Base-by-base conservation (phyloP, 169 alveolate genomes). In the Cryptosporidium bovis region DNA sequence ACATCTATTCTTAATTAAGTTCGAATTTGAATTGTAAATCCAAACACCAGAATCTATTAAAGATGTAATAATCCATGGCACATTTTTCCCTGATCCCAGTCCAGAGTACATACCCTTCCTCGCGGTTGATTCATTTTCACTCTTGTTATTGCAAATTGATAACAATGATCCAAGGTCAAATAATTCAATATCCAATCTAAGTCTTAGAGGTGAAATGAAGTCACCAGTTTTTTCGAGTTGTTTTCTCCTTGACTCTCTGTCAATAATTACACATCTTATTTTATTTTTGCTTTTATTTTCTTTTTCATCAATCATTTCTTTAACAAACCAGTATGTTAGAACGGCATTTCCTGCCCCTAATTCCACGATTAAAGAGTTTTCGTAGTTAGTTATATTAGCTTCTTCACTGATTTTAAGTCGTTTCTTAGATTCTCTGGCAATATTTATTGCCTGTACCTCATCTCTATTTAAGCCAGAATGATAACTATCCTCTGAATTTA, bases 311-410 rank as follows among this genome's bases (percentile, higher is more conserved):
- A 16, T 36, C 33, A 65, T 56, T 31, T 60, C 77, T 60, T 77
- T 77, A 36, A 77, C 64, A 66, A 77, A 77, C 77, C 77, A 77
- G 27, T 77, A 62, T 27, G 77, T 56, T 36, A 77, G 31, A 46
- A 77, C n/a, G n/a, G 87, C 87, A 60, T 77, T 77, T 18, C 87
- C 87, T 8, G 87, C 87, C 7, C 87, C 87, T 33, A 55, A 77
- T 24, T 77, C 87, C n/a, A 77, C 64, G 20, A 77, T 27, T 18
- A 77, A 46, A 16, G 87, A 77, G 50, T 56, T 33, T 2, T 53
- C 71, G 56, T 33, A 10, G 8, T 77, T 71, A 0, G 56, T 31
- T 18, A 24, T 44, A 1, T 27, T 36, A 6, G 31, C 34, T 36
- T 36, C 24, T 15, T 40, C 51, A 18, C 16, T 20, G 10, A 56